phyloP scores from a whole-genome alignment of 164 flowering plant species.

The Akebia trifoliata region DNA sequence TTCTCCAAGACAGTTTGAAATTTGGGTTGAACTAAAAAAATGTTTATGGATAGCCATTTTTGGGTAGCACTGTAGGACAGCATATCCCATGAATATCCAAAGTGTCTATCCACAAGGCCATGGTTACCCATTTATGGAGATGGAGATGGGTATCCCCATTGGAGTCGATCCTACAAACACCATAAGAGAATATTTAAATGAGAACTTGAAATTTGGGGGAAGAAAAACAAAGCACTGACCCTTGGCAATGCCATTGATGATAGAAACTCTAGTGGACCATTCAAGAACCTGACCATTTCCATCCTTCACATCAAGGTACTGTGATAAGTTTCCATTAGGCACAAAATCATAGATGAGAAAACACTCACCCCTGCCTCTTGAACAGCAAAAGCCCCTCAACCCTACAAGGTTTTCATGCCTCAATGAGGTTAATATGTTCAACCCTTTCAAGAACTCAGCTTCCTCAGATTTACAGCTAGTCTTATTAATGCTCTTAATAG shows the following conservation, averaged over 20 bases:
- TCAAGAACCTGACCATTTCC: constrained; percentile 51
- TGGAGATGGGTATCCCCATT: too few relatives aligned
- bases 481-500: constrained; percentile 71
- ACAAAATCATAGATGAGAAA: constrained; percentile 80
- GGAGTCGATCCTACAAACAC: too few relatives aligned
- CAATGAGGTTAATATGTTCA: constrained; percentile 60
- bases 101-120: too few relatives aligned
- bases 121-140: too few relatives aligned
- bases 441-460: constrained; percentile 72
- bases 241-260: constrained; percentile 82
- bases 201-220: background rate
- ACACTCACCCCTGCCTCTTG: constrained; percentile 88
- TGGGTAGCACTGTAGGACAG: too few relatives aligned
- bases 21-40: too few relatives aligned
- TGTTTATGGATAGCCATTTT: too few relatives aligned
- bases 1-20: too few relatives aligned
- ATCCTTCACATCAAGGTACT: constrained; percentile 60
- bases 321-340: constrained; percentile 63
- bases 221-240: constrained; percentile 37
- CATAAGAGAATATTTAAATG: too few relatives aligned
- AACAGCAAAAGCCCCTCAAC: constrained; percentile 90
- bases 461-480: constrained; percentile 85
- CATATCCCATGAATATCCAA: too few relatives aligned
- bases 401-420: constrained; percentile 73
- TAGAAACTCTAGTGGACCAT: constrained; percentile 76